A percentile compares a stretch with the other conserved stretches of the same genome.
Conservation (phyloP, 2,329 filamentous ascomycete species). For the Beauveria australis region DNA sequence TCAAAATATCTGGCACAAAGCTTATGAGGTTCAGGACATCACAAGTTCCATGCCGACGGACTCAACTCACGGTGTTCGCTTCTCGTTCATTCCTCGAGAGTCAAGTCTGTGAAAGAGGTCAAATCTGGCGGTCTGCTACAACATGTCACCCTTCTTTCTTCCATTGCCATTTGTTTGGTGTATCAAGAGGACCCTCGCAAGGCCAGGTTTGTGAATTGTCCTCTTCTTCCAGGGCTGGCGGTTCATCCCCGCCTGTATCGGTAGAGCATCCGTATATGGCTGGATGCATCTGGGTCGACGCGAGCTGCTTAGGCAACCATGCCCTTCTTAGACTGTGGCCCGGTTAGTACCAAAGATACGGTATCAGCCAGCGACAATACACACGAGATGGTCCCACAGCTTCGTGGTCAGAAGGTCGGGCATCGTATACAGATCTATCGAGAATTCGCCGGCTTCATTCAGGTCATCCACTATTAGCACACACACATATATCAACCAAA, state of each 20-base stretch:
- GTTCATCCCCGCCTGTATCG: background rate
- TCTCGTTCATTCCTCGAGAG: background rate
- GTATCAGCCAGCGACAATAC: slow-evolving; percentile 14
- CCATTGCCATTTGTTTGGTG: background rate
- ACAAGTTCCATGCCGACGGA: background rate
- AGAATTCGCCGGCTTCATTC: slow-evolving; percentile 78
- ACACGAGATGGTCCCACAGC: slow-evolving; percentile 80
- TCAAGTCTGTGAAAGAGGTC: background rate
- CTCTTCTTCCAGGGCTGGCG: background rate
- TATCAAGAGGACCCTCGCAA: background rate
- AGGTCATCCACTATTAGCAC: slow-evolving; percentile 29
- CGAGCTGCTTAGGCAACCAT: slow-evolving; percentile 22
- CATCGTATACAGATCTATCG: slow-evolving; percentile 96
- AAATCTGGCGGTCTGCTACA: background rate
- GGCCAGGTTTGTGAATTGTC: background rate
- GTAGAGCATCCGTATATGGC: background rate
- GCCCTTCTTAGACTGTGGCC: slow-evolving; percentile 31
- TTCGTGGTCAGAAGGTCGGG: slow-evolving; percentile 83
- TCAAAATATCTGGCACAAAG: background rate
- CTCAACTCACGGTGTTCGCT: background rate
- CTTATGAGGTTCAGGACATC: background rate
- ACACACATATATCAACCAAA: slow-evolving; percentile 15
- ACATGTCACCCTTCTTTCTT: background rate
- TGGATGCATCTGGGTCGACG: background rate
- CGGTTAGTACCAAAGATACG: background rate